phyloP scores from a whole-genome alignment of 208 protist species.

The Leishmania tropica region DNA sequence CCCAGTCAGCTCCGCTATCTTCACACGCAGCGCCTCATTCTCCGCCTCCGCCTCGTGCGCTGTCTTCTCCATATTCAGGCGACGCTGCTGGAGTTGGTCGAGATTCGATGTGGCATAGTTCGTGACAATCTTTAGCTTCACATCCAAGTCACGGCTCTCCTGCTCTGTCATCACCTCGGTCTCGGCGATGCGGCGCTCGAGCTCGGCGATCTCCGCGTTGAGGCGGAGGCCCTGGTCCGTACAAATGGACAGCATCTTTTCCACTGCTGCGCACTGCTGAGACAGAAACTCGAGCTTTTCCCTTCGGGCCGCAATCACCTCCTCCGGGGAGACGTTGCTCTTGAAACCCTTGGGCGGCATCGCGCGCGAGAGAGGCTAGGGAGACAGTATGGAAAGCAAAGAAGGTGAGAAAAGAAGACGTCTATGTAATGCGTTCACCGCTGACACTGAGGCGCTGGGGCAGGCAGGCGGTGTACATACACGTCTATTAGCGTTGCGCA shows the following conservation, averaged over 20 bases:
- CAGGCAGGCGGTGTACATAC: neutral
- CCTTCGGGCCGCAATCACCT: slow-evolving; percentile 70
- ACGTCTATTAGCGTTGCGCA: neutral
- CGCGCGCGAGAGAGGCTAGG: neutral
- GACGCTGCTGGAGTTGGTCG: slow-evolving; percentile 81
- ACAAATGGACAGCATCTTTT: slow-evolving; percentile 82
- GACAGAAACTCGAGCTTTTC: slow-evolving; percentile 52
- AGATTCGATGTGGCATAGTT: slow-evolving; percentile 69
- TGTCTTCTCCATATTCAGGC: slow-evolving; percentile 63
- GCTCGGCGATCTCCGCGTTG: slow-evolving; percentile 48
- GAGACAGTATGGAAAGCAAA: neutral
- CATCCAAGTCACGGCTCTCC: slow-evolving; percentile 47
- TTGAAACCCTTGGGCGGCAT: slow-evolving; percentile 37
- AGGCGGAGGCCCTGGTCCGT: slow-evolving; percentile 70
- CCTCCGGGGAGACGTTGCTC: slow-evolving; percentile 61
- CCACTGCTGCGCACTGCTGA: slow-evolving; percentile 72
- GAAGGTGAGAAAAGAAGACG: neutral
- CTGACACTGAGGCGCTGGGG: neutral
- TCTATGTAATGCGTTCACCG: neutral
- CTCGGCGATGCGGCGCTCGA: slow-evolving; percentile 60
- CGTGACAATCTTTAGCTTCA: slow-evolving; percentile 67
- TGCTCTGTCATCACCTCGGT: slow-evolving; percentile 64
- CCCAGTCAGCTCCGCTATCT: slow-evolving; percentile 51
- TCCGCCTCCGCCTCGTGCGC: slow-evolving; percentile 70
- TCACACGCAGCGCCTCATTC: slow-evolving; percentile 62